phyloP scores from a whole-genome alignment of 108 stramenopile species.

The Nannochloropsis gaditana region DNA sequence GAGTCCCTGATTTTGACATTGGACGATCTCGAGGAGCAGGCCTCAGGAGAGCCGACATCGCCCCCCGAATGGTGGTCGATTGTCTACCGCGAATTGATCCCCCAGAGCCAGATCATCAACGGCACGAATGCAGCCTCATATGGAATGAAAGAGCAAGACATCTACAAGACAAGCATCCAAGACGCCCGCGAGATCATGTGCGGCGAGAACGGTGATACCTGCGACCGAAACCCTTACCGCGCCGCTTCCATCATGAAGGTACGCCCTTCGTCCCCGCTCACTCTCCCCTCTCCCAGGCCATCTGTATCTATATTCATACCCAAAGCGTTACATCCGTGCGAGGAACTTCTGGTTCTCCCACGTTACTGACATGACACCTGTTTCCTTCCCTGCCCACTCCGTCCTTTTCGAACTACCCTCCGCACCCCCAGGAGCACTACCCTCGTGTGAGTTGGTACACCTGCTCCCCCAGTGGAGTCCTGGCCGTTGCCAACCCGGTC shows the following conservation, averaged over 20 bases:
- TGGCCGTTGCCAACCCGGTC: neutral
- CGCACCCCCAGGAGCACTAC: neutral
- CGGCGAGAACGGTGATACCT: neutral
- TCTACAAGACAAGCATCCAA: neutral
- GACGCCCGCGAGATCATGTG: slow-evolving; percentile 11
- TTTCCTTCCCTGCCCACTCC: neutral
- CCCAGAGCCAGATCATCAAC: neutral
- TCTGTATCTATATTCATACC: neutral
- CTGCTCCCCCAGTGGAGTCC: neutral
- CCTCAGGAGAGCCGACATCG: neutral
- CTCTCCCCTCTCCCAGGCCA: neutral
- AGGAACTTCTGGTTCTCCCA: too few species aligned
- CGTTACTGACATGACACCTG: too few species aligned
- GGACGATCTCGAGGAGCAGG: neutral
- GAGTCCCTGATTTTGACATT: slow-evolving; percentile 3
- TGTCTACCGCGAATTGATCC: neutral
- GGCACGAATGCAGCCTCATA: neutral
- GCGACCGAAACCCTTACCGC: slow-evolving; percentile 3
- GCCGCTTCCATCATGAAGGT: neutral
- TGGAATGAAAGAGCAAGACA: neutral
- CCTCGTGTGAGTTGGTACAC: neutral
- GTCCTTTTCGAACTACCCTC: neutral
- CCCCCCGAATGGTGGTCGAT: neutral
- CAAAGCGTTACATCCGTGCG: too few species aligned
- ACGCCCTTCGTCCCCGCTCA: neutral